phyloP scores from a whole-genome alignment of 2,329 filamentous ascomycete genomes.

The Nemania bipapillata region DNA sequence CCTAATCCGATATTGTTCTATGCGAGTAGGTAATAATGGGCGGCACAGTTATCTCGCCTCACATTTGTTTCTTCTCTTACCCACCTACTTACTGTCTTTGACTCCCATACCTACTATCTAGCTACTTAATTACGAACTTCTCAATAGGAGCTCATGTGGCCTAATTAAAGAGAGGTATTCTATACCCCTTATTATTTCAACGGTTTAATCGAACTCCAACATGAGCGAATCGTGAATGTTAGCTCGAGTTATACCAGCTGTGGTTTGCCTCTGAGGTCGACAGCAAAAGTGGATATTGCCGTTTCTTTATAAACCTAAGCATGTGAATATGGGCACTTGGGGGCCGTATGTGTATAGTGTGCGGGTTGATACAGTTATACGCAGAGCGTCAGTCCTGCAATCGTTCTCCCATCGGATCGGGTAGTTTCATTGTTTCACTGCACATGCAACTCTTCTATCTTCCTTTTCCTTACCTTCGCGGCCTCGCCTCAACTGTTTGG shows the following conservation, averaged over 20 bases:
- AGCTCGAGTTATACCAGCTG: background rate
- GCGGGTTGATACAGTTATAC: constrained; percentile 15
- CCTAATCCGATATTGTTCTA: no score
- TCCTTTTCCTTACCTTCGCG: background rate
- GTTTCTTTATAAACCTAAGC: background rate
- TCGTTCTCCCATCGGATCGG: constrained; percentile 31
- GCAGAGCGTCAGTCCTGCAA: constrained; percentile 17
- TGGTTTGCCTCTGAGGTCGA: background rate
- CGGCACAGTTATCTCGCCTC: no score
- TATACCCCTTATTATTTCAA: background rate
- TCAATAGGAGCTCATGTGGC: background rate
- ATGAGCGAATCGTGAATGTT: background rate
- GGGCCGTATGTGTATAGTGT: background rate
- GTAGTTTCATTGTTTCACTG: constrained; percentile 27
- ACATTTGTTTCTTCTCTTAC: background rate
- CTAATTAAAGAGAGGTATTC: background rate
- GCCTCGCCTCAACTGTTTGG: background rate
- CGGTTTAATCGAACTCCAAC: background rate
- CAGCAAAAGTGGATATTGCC: background rate
- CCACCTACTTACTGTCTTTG: background rate
- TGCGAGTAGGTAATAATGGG: no score
- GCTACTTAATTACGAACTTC: no score
- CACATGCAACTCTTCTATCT: constrained; percentile 17
- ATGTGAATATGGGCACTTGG: no score
- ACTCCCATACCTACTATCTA: background rate